Conservation (phyloP, 2,329 filamentous ascomycete genomes). For the Magnaporthiopsis incrustans region DNA sequence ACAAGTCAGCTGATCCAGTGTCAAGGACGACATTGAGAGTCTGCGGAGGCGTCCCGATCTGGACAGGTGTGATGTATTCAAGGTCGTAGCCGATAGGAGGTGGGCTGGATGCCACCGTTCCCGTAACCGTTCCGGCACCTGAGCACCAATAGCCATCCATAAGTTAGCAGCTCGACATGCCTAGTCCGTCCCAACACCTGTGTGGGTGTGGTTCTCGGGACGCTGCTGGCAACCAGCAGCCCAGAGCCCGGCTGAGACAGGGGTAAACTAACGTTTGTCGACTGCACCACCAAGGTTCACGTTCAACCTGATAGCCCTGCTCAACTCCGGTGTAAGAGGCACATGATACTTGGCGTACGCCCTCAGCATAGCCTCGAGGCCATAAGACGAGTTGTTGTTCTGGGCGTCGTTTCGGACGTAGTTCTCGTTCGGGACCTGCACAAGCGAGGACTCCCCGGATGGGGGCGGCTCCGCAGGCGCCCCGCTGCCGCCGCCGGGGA, state of each 20-base stretch:
- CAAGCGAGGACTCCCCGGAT: neutral
- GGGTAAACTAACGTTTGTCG: neutral
- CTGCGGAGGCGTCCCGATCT: slow-evolving; percentile 21
- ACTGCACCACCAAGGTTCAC: neutral
- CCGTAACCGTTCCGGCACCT: neutral
- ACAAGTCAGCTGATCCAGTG: slow-evolving; percentile 17
- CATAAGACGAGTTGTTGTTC: neutral
- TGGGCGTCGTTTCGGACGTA: neutral
- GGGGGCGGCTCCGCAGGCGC: neutral
- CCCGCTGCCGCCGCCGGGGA: neutral
- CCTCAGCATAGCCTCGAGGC: slow-evolving; percentile 10
- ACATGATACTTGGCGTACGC: slow-evolving; percentile 26
- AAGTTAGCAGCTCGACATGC: neutral
- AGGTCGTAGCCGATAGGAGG: slow-evolving; percentile 8
- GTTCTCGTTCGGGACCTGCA: slow-evolving; percentile 5
- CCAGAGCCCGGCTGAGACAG: too few relatives aligned
- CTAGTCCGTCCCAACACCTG: neutral
- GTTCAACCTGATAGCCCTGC: slow-evolving; percentile 14
- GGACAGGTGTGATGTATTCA: slow-evolving; percentile 25
- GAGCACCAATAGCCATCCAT: slow-evolving; percentile 3
- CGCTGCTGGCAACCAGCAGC: too few relatives aligned
- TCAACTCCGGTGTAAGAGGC: slow-evolving; percentile 19
- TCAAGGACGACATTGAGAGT: slow-evolving; percentile 9
- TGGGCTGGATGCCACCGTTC: slow-evolving; percentile 14
- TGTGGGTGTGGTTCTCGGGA: neutral